Evolutionary conservation across 2,329 filamentous ascomycete genomes (phyloP).

Genomic region (Cladophialophora immunda): DNA sequence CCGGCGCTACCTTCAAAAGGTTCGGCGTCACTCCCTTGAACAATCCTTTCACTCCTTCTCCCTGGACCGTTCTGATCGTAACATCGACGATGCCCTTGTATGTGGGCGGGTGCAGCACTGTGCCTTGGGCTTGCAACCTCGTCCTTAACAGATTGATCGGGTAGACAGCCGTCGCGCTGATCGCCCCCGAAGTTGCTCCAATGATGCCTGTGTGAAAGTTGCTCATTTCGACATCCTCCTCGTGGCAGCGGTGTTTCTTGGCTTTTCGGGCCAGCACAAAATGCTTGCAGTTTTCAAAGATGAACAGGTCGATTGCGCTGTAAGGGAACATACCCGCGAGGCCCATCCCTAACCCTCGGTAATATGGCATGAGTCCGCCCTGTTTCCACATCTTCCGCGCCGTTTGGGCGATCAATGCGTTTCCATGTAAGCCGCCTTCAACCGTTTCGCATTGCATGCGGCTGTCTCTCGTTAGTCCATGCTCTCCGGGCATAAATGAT

Average conservation of each 20-base stretch:
- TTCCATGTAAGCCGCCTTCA: conserved; percentile 81
- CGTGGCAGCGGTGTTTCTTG: conserved; percentile 72
- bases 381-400: conserved; percentile 84
- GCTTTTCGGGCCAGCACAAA: conserved; percentile 76
- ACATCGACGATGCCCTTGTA: conserved; percentile 94
- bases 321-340: conserved; percentile 97
- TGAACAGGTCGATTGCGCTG: conserved; percentile 93
- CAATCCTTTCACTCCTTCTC: conserved; percentile 84
- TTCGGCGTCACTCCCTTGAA: conserved; percentile 97
- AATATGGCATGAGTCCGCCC: conserved; percentile 79
- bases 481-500: background rate
- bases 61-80: conserved; percentile 78
- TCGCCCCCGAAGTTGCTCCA: conserved; percentile 87
- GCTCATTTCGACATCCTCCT: conserved; percentile 81
- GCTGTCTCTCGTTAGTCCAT: conserved; percentile 45
- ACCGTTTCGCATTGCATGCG: conserved; percentile 96
- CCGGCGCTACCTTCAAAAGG: conserved; percentile 92
- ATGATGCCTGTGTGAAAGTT: conserved; percentile 88
- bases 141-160: conserved; percentile 94
- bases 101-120: conserved; percentile 85
- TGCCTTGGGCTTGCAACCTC: conserved; percentile 91
- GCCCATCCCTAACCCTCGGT: conserved; percentile 92
- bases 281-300: conserved; percentile 90
- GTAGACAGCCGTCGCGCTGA: conserved; percentile 93
- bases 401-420: conserved; percentile 81